phyloP scores from a whole-genome alignment of 2,329 filamentous ascomycete species.

The Ophiostoma ulmi region DNA sequence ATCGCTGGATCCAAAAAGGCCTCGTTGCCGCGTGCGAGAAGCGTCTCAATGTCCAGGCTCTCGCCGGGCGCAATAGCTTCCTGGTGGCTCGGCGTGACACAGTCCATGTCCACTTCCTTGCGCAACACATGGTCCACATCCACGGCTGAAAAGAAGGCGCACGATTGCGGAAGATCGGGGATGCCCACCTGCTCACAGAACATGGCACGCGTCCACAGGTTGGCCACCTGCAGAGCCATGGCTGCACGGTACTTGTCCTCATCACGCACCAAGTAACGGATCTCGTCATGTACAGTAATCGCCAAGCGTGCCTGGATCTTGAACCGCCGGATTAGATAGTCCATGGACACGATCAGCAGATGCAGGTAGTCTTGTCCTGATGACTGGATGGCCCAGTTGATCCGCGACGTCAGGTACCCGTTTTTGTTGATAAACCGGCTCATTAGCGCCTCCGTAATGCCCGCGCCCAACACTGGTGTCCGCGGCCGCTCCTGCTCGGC shows the following conservation, averaged over 20 bases:
- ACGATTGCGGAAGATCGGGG: constrained; percentile 85
- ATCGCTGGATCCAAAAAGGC: constrained; percentile 65
- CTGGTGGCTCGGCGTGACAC: constrained; percentile 81
- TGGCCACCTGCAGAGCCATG: constrained; percentile 88
- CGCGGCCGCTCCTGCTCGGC: constrained; percentile 87
- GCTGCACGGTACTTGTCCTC: constrained; percentile 83
- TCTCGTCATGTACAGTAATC: constrained; percentile 96
- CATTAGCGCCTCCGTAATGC: constrained; percentile 94
- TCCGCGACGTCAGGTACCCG: constrained; percentile 89
- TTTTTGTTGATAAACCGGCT: constrained; percentile 79
- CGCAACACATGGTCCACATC: constrained; percentile 94
- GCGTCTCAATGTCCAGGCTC: constrained; percentile 72
- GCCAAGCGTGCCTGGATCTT: constrained; percentile 79
- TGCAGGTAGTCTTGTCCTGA: constrained; percentile 97
- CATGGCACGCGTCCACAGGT: constrained; percentile 96
- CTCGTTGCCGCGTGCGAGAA: constrained; percentile 65
- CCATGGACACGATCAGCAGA: constrained; percentile 88
- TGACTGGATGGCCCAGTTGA: constrained; percentile 99
- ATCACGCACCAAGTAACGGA: constrained; percentile 82
- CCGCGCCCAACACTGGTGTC: constrained; percentile 87
- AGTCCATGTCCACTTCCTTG: constrained; percentile 98
- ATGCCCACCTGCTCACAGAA: constrained; percentile 97
- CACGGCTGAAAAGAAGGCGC: constrained; percentile 91
- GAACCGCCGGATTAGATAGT: constrained; percentile 81
- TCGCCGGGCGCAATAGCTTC: constrained; percentile 77